Percentiles rank a stretch among this genome's conserved stretches.
These are phyloP conservation scores for Dictyostelium capitatum DNA, from an alignment of 78 protist species.

Conservation along the genomic window DNA sequence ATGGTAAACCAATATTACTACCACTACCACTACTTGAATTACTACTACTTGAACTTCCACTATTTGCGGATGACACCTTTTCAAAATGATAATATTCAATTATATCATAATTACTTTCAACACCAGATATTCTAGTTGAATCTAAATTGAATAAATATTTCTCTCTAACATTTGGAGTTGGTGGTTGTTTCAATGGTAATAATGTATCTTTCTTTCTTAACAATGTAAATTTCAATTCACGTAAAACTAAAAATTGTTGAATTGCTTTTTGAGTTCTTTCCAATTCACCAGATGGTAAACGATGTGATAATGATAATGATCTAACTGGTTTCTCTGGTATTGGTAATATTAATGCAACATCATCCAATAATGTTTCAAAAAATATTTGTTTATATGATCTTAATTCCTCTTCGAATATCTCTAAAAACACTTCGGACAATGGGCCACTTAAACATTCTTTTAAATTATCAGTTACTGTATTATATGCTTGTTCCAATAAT, in stretches of 20 bases:
- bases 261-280: constrained; percentile 84
- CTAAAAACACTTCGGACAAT: constrained; percentile 66
- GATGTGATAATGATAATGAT: constrained; percentile 33
- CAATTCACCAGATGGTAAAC: constrained; percentile 82
- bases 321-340: constrained; percentile 71
- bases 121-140: not conserved
- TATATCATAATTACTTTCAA: constrained; percentile 25
- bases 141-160: constrained; percentile 59
- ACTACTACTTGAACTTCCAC: constrained; percentile 16
- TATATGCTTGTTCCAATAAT: constrained; percentile 76
- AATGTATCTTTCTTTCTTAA: constrained; percentile 50
- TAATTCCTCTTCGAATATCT: constrained; percentile 82
- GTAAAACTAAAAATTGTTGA: constrained; percentile 67
- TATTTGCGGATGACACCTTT: not conserved
- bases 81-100: constrained; percentile 44
- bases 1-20: not conserved
- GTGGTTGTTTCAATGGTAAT: constrained; percentile 77
- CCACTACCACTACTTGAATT: constrained; percentile 35
- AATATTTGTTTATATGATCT: constrained; percentile 61
- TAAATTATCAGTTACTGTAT: constrained; percentile 33
- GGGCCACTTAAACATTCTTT: constrained; percentile 53
- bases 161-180: constrained; percentile 30
- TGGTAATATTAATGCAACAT: constrained; percentile 65
- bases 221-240: constrained; percentile 78
- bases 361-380: constrained; percentile 52